Evolutionary conservation across 805 yeast genomes (phyloP), one percentile per base, ranked within the genome.

Genomic region (Yamadazyma takamatsuzukensis): DNA sequence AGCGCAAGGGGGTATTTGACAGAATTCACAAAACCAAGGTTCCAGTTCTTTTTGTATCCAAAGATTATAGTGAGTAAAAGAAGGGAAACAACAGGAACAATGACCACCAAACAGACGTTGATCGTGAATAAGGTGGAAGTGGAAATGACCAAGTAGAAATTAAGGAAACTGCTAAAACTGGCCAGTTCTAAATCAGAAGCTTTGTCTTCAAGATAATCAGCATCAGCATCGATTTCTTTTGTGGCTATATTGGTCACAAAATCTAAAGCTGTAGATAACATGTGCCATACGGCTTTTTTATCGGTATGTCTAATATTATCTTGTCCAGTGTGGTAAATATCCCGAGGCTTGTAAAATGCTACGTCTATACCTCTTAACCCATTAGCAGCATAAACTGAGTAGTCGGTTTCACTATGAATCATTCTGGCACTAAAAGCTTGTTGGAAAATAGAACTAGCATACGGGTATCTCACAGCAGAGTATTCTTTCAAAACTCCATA

Each of bases 291-390:
- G 0, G 95, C 80, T 27, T 73, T 80, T 39, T 70, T 74, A 13
- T 80, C 63, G 10, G 85, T 72, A 39, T 78, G 76, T 30, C 69
- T 64, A 28, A 84, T 80, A 29, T 74, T 74, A 55, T 89, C 97
- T 28, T 76, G 67, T 11, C 64, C 59, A 1, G 97, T 89, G 51
- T 89, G 97, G 47, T 89, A 89, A 25, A 84, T 57, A 32, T 83
- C 76, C 48, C 97, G 72, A 15, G 96, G 95, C 48, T 78, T 81
- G 54, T 75, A 87, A 54, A 89, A 89, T 1, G 96, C 96, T 46
- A 89, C 74, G 57, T 89, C 97, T 50, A 88, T 70, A 8, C 97
- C 97, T 43, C 95, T 70, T 32, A 86, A 53, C 2, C 56, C 56
- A 0, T 93, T 95, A 30, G 72, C 59, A 34, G 72, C 69, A 52